Conservation (phyloP, 192 early-diverging fungal species). For the Coemansia sp. region DNA sequence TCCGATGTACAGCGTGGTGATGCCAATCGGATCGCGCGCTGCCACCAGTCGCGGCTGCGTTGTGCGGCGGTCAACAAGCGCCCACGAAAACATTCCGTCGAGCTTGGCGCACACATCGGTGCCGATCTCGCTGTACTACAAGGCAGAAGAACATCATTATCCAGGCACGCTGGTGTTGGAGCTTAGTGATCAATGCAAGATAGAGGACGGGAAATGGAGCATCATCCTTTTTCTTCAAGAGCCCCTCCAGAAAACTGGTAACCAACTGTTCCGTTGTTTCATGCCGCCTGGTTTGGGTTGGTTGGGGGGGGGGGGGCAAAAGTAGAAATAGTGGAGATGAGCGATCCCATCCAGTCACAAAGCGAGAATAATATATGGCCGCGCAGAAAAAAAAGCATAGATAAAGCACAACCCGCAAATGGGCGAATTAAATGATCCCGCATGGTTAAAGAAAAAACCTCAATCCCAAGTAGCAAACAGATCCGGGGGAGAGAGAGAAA, state of each 20-base stretch:
- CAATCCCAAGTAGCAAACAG: background rate
- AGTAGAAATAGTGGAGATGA: too few species aligned
- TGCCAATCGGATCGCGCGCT: slow-evolving; percentile 97
- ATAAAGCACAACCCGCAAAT: too few species aligned
- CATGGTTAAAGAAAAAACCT: too few species aligned
- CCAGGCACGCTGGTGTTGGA: too few species aligned
- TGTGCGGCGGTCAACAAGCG: slow-evolving; percentile 75
- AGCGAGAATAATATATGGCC: too few species aligned
- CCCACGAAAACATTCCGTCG: slow-evolving; percentile 98
- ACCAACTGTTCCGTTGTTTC: too few species aligned
- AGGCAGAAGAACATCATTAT: background rate
- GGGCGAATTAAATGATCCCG: too few species aligned
- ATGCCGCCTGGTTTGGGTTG: background rate
- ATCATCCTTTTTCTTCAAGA: background rate
- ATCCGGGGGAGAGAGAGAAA: background rate
- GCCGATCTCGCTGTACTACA: slow-evolving; percentile 82
- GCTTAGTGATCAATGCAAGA: background rate
- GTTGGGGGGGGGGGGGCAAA: background rate
- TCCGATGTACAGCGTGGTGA: slow-evolving; percentile 97
- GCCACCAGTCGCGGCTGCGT: slow-evolving; percentile 80
- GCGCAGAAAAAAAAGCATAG: too few species aligned
- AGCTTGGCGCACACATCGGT: slow-evolving; percentile 79
- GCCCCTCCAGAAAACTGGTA: background rate
- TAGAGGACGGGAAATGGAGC: background rate
- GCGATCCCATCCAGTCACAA: too few species aligned